These are phyloP conservation scores for Neurospora sublineolata DNA, from an alignment of 495 filamentous ascomycete species.

Conservation along the genomic window DNA sequence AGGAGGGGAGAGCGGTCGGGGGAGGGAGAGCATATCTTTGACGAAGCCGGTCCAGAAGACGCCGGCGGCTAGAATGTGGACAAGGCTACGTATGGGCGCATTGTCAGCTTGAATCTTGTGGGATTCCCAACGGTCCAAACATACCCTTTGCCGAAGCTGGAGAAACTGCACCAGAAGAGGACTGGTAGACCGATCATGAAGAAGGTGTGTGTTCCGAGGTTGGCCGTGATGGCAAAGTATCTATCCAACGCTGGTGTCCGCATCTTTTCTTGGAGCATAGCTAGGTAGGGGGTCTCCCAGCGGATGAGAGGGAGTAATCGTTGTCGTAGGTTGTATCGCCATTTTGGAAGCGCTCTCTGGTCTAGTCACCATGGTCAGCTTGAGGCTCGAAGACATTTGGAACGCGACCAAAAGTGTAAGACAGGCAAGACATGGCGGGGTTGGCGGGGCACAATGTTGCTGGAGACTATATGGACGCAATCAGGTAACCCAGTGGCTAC, in stretches of 20 bases:
- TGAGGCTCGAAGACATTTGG: neutral
- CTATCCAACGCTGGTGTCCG: conserved; percentile 77
- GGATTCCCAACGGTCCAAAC: conserved; percentile 21
- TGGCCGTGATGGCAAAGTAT: conserved; percentile 93
- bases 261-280: conserved; percentile 64
- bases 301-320: conserved; percentile 73
- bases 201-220: conserved; percentile 95
- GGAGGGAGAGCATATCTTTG: conserved; percentile 92
- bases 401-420: neutral
- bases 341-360: conserved; percentile 68
- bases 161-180: conserved; percentile 89
- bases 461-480: neutral
- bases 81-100: conserved; percentile 45
- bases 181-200: conserved; percentile 92
- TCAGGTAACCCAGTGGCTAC: neutral
- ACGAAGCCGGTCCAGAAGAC: conserved; percentile 91
- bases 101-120: conserved; percentile 6
- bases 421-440: neutral
- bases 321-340: conserved; percentile 80
- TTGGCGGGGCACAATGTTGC: neutral
- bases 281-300: conserved; percentile 92
- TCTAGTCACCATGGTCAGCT: conserved; percentile 40
- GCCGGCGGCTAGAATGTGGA: conserved; percentile 76
- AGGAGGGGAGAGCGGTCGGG: conserved; percentile 84
- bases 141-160: conserved; percentile 71